Percentiles rank a stretch among this genome's conserved stretches.
These are phyloP conservation scores for Warburgia ugandensis DNA, from an alignment of 164 flowering plant species.

Conservation along the genomic window DNA sequence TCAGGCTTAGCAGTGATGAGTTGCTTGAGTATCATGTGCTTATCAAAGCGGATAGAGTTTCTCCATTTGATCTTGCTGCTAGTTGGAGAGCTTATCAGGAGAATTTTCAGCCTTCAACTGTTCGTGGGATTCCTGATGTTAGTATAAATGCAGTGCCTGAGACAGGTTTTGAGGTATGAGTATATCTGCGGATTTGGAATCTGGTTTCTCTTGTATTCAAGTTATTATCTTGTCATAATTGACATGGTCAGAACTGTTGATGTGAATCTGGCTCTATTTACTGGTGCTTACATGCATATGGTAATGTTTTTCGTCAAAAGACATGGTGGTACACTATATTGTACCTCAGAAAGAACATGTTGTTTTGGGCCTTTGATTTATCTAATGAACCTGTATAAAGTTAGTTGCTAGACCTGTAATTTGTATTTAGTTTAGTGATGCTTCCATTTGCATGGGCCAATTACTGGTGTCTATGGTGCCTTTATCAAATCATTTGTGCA, in stretches of 20 bases:
- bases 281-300: not conserved
- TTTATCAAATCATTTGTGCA: too few relatives aligned
- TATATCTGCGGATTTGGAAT: not conserved
- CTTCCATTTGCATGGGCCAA: too few relatives aligned
- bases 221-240: not conserved
- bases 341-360: too few relatives aligned
- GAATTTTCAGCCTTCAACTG: slow-evolving; percentile 84
- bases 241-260: not conserved
- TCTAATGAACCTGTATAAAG: too few relatives aligned
- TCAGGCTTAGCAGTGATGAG: slow-evolving; percentile 45
- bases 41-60: slow-evolving; percentile 76
- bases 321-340: too few relatives aligned
- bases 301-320: too few relatives aligned
- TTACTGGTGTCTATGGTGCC: too few relatives aligned
- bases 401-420: too few relatives aligned
- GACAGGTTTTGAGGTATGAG: slow-evolving; percentile 45
- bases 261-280: not conserved
- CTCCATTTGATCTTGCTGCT: slow-evolving; percentile 97
- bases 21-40: slow-evolving; percentile 68
- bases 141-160: slow-evolving; percentile 61
- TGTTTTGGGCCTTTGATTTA: too few relatives aligned
- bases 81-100: slow-evolving; percentile 97
- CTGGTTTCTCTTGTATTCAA: not conserved
- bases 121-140: slow-evolving; percentile 93
- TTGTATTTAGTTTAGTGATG: too few relatives aligned